Evolutionary conservation across 2,329 filamentous ascomycete genomes (phyloP).

Genomic region (Claviceps sp.): DNA sequence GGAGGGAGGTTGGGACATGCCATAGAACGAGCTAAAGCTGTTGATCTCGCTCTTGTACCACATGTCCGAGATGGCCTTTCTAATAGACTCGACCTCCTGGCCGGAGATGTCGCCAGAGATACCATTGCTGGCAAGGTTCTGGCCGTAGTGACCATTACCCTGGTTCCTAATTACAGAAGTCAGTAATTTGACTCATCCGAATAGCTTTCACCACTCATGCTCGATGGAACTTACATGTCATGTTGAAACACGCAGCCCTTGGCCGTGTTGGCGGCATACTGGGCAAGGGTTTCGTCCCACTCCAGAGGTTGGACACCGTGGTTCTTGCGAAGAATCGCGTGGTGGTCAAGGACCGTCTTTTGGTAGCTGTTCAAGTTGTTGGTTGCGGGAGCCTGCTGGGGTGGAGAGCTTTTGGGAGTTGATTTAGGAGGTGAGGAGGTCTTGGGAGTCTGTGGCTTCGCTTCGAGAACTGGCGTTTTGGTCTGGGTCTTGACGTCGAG

Average conservation of each 20-base stretch:
- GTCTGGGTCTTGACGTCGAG: background rate
- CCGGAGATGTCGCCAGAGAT: constrained; percentile 23
- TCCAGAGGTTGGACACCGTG: constrained; percentile 51
- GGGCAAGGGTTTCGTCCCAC: constrained; percentile 53
- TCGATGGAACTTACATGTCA: constrained; percentile 47
- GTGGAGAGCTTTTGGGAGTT: no score
- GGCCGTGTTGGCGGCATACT: constrained; percentile 51
- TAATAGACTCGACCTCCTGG: constrained; percentile 39
- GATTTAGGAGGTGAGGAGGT: background rate
- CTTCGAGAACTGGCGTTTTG: background rate
- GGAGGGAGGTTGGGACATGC: constrained; percentile 42
- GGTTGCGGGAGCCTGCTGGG: background rate
- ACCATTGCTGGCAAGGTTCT: constrained; percentile 70
- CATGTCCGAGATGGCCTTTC: constrained; percentile 58
- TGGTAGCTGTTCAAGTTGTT: constrained; percentile 15
- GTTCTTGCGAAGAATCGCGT: constrained; percentile 79
- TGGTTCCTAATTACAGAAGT: constrained; percentile 31
- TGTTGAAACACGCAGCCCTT: constrained; percentile 59
- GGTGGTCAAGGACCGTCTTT: constrained; percentile 46
- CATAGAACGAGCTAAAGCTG: constrained; percentile 44
- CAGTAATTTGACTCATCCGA: constrained; percentile 12
- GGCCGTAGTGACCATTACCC: constrained; percentile 59
- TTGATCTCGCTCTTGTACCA: constrained; percentile 78
- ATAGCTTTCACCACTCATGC: background rate
- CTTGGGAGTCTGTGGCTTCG: background rate